Conservation (phyloP, 176 grass and related monocot species). For the Echinochloa phyllopogon region DNA sequence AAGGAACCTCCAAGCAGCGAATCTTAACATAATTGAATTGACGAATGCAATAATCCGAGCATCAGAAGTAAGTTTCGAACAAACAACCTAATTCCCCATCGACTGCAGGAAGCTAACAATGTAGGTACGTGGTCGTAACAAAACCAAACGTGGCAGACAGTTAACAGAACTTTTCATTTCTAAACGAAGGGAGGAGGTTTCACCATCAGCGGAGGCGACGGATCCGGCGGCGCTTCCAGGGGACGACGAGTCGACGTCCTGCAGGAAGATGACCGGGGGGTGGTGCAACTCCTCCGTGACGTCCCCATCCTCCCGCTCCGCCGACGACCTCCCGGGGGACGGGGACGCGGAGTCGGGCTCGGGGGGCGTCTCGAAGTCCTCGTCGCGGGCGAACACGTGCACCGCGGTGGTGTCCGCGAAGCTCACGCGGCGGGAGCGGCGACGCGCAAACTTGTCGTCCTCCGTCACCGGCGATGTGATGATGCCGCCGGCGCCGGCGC, state of each 20-base stretch:
- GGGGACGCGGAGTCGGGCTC: conserved; percentile 15
- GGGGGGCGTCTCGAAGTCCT: conserved; percentile 71
- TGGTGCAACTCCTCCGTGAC: conserved; percentile 47
- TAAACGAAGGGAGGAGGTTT: neutral
- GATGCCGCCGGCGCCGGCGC: conserved; percentile 18
- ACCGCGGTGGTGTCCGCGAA: conserved; percentile 93
- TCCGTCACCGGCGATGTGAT: conserved; percentile 52
- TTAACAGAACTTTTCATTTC: neutral
- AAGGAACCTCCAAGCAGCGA: neutral
- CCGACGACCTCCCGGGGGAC: conserved; percentile 17
- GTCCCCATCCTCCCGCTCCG: conserved; percentile 38
- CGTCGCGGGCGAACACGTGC: conserved; percentile 92
- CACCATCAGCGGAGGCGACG: conserved; percentile 76
- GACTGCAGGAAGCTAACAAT: conserved; percentile 20
- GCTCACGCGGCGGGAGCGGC: conserved; percentile 89
- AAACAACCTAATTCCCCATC: neutral
- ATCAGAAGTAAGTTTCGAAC: neutral
- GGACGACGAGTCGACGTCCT: conserved; percentile 63
- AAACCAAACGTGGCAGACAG: neutral
- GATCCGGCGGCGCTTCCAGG: conserved; percentile 80
- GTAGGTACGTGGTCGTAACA: neutral
- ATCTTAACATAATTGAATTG: conserved; percentile 1
- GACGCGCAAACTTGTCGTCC: conserved; percentile 69
- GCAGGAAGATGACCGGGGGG: conserved; percentile 47
- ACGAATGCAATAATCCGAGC: conserved; percentile 14